These are phyloP conservation scores for Avena sativa DNA, from an alignment of 176 grass and related monocot species.

Conservation along the genomic window DNA sequence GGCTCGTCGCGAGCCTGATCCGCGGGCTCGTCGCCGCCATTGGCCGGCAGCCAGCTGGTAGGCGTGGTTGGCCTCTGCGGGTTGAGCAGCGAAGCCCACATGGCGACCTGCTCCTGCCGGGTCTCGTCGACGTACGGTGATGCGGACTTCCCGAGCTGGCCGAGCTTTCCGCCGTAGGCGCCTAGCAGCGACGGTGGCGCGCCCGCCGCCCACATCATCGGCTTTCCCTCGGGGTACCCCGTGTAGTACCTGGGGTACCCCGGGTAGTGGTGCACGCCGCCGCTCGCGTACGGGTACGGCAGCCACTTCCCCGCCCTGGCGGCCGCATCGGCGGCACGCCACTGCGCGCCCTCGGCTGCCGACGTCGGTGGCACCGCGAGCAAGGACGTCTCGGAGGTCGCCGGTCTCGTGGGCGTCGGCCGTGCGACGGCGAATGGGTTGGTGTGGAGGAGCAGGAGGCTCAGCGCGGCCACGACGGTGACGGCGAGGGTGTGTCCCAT, in stretches of 20 bases:
- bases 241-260: slow-evolving; percentile 5
- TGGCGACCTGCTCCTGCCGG: slow-evolving; percentile 52
- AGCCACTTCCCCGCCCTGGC: slow-evolving; percentile 52
- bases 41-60: slow-evolving; percentile 24
- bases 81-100: slow-evolving; percentile 67
- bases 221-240: slow-evolving; percentile 20
- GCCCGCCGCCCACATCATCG: slow-evolving; percentile 28
- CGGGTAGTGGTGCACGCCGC: slow-evolving; percentile 14
- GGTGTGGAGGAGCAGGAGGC: slow-evolving; percentile 27
- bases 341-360: neutral
- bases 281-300: slow-evolving; percentile 35
- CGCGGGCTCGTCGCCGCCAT: slow-evolving; percentile 5
- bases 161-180: neutral
- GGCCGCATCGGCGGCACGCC: neutral
- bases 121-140: neutral
- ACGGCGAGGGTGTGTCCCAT: slow-evolving; percentile 20
- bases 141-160: neutral
- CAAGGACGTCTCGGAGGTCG: neutral
- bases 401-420: neutral
- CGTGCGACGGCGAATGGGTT: neutral
- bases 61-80: slow-evolving; percentile 18
- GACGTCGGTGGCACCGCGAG: slow-evolving; percentile 3
- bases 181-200: neutral
- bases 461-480: neutral
- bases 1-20: slow-evolving; percentile 31